phyloP scores from a whole-genome alignment of 2,329 filamentous ascomycete species.

The Diaporthe eres region DNA sequence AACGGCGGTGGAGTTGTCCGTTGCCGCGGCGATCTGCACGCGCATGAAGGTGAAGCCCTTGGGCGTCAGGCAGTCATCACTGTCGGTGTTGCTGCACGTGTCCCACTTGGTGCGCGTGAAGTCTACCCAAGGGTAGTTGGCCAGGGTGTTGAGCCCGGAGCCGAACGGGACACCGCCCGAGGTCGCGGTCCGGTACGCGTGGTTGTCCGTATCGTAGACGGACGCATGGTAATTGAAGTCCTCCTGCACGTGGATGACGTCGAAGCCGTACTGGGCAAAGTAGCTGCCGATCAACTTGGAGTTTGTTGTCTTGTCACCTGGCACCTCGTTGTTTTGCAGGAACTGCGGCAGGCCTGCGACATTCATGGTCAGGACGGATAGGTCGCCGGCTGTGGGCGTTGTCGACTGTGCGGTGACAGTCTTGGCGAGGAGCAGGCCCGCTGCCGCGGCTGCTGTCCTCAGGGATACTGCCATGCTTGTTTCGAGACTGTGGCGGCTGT shows the following conservation, averaged over 20 bases:
- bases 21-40: conserved; percentile 58
- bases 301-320: conserved; percentile 73
- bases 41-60: conserved; percentile 81
- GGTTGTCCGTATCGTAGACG: conserved; percentile 72
- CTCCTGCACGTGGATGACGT: conserved; percentile 77
- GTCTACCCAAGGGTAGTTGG: conserved; percentile 70
- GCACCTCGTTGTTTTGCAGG: conserved; percentile 71
- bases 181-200: conserved; percentile 73
- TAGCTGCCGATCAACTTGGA: conserved; percentile 68
- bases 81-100: conserved; percentile 68
- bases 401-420: conserved; percentile 8
- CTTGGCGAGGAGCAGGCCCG: conserved; percentile 36
- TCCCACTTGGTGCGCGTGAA: conserved; percentile 72
- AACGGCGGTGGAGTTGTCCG: conserved; percentile 53
- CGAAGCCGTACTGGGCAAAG: conserved; percentile 70
- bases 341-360: conserved; percentile 71
- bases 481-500: conserved; percentile 6
- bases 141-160: conserved; percentile 74
- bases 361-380: conserved; percentile 70
- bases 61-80: conserved; percentile 74
- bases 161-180: conserved; percentile 76
- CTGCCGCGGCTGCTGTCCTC: conserved; percentile 16
- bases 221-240: conserved; percentile 78
- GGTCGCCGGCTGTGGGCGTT: conserved; percentile 50
- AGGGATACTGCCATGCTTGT: conserved; percentile 19